phyloP scores from a whole-genome alignment of 192 early-diverging fungal species.

The Backusella liffmaniae region DNA sequence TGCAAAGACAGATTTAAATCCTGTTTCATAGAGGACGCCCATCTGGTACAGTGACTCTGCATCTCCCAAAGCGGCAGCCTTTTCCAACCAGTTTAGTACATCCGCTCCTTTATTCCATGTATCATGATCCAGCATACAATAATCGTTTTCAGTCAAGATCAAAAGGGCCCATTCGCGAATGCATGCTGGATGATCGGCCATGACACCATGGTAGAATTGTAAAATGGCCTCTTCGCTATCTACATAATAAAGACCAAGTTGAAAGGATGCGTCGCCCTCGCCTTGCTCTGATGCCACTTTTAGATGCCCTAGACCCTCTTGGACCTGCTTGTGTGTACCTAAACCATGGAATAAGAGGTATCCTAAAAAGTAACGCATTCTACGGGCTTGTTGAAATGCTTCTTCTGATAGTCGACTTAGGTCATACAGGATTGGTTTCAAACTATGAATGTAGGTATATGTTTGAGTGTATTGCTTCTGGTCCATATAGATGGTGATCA shows the following conservation, averaged over 20 bases:
- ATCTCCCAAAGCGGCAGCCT: slow-evolving; percentile 14
- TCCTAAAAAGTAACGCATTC: slow-evolving; percentile 19
- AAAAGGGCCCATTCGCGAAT: slow-evolving; percentile 22
- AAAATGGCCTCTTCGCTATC: neutral
- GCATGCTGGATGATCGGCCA: slow-evolving; percentile 16
- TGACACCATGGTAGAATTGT: slow-evolving; percentile 18
- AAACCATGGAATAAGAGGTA: neutral
- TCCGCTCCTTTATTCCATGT: neutral
- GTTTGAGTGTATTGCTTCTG: slow-evolving; percentile 4
- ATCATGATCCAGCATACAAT: slow-evolving; percentile 1
- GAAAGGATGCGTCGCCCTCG: slow-evolving; percentile 22
- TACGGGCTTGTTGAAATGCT: slow-evolving; percentile 15
- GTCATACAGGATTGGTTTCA: slow-evolving; percentile 13
- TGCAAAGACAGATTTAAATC: neutral
- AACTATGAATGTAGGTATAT: neutral
- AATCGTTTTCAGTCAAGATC: slow-evolving; percentile 5
- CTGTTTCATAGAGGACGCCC: slow-evolving; percentile 13
- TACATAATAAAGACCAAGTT: slow-evolving; percentile 14
- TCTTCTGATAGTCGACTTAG: slow-evolving; percentile 20
- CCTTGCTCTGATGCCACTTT: slow-evolving; percentile 31
- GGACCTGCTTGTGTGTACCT: neutral
- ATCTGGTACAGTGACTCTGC: neutral
- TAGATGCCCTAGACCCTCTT: slow-evolving; percentile 2
- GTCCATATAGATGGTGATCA: slow-evolving; percentile 18
- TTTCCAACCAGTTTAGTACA: slow-evolving; percentile 20